Base-by-base conservation (phyloP, 2,329 filamentous ascomycete genomes). In the Xenoacremonium recifei region DNA sequence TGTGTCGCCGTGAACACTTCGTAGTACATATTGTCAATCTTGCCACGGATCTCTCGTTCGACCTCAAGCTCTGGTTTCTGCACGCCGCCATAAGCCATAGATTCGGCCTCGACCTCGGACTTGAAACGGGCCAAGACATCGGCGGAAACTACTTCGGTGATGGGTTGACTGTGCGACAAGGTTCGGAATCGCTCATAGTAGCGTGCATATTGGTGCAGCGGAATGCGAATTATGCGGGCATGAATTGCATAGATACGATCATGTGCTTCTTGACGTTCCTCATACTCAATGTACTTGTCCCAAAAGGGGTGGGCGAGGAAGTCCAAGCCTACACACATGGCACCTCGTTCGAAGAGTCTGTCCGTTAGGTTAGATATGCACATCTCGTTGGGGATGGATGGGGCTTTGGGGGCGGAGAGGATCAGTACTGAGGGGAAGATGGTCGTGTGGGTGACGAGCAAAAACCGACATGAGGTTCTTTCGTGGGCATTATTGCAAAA, bases 241-340 rank as follows among this genome's bases (percentile, higher is more conserved):
- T 96, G 77, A 42, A 99, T 89, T 30, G 80, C 82, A 55, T 95
- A 95, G 40, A 96, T 88, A 58, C 83, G 89, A 50, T 95, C 88
- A 12, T 85, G 80, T 1, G 86, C 82, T 58, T 96, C 90, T 48
- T 92, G 76, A 2, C 91, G 86, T 63, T 96, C 91, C 64, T 97
- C 93, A 59, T 95, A 97, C 63, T 97, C 93, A 50, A 99, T 82
- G 61, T 96, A 99, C 69, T 96, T 97, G 67, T 99, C 93, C 93
- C 93, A 99, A 70, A 99, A 96, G 1, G 90, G 90, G 62, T 96
- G 90, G 3, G 91, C 86, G 21, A 96, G 76, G 62, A 96, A 99
- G 67, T 99, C 93, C 15, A 97, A 77, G 13, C 93, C 93, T 30
- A 96, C 90, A 57, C 80, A 85, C 21, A 79, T 78, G 20, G 89